phyloP scores from a whole-genome alignment of 1,284 basidiomycete species.

The Dichomitus squalens region DNA sequence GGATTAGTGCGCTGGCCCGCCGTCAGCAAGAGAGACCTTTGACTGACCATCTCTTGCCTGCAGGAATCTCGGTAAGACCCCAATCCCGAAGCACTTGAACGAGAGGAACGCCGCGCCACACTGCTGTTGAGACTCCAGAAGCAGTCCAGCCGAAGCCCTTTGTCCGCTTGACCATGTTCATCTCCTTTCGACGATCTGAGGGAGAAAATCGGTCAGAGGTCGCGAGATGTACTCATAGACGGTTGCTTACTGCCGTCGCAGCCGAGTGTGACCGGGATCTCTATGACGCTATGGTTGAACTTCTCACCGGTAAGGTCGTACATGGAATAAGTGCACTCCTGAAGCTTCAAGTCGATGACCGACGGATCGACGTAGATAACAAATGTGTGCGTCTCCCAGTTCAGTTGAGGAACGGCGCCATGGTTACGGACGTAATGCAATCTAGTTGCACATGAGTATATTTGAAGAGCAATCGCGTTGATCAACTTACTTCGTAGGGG shows the following conservation, averaged over 20 bases:
- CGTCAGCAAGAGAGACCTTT: not conserved
- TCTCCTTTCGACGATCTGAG: slow-evolving; percentile 26
- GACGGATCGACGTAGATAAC: slow-evolving; percentile 18
- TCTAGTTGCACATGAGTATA: slow-evolving; percentile 2
- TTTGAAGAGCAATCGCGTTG: not conserved
- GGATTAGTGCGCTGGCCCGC: not conserved
- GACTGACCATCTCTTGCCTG: slow-evolving; percentile 24
- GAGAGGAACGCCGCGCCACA: slow-evolving; percentile 27
- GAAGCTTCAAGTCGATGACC: slow-evolving; percentile 20
- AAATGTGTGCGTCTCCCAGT: slow-evolving; percentile 27
- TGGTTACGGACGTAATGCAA: slow-evolving; percentile 30
- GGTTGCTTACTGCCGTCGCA: slow-evolving; percentile 28
- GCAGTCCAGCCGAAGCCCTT: slow-evolving; percentile 26
- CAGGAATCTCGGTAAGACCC: slow-evolving; percentile 20
- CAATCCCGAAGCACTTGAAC: slow-evolving; percentile 26
- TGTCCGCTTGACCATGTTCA: slow-evolving; percentile 28
- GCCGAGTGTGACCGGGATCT: slow-evolving; percentile 28
- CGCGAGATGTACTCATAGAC: not conserved
- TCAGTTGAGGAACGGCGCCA: slow-evolving; percentile 25
- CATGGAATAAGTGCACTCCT: slow-evolving; percentile 21
- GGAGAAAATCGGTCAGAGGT: not conserved
- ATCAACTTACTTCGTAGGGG: slow-evolving; percentile 23
- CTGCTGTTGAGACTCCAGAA: slow-evolving; percentile 16
- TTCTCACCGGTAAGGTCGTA: slow-evolving; percentile 22
- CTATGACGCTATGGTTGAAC: slow-evolving; percentile 15